Base-by-base conservation (phyloP, 1,139 yeast species). In the Blastobotrys arbuscula region DNA sequence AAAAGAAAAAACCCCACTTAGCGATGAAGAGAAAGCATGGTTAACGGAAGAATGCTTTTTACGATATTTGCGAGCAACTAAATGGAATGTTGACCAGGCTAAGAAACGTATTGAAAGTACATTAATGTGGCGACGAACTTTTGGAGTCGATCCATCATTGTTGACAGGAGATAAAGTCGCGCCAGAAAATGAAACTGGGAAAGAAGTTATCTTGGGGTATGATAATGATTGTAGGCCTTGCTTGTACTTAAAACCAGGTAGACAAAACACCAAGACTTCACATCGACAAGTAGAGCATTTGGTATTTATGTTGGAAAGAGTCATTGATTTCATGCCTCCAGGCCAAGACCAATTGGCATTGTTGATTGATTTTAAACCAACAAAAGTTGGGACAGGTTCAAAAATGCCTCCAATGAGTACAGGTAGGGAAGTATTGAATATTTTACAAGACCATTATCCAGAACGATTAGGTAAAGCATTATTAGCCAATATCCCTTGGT, bases 361-460 rank as follows among this genome's bases (percentile, higher is more conserved):
- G 49, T 72, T 92, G 56, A 90, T 90, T 55, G 97, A 92, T 67
- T 92, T 90, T 67, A 87, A 89, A 66, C 83, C 79, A 37, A 78
- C 80, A 55, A 71, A 73, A 71, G 52, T 60, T 21, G 84, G 51
- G 69, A 79, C 63, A 69, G 81, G 68, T 61, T 70, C 78, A 42
- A 88, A 86, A 65, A 77, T 88, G 44, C 98, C 98, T 2, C 89
- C 96, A 1, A 74, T 92, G 34, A 77, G 84, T 36, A 83, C 74
- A 23, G 85, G 94, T 24, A 80, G 87, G 55, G 94, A 87, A 64
- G 95, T 89, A 37, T 72, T 90, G 53, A 85, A 82, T 64, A 87
- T 89, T 58, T 73, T 90, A 58, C 97, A 92, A 69, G 89, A 95
- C 18, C 97, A 92, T 65, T 92, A 92, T 64, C 97, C 97, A 1